Percentiles rank a stretch among this genome's conserved stretches.
phyloP scores from a whole-genome alignment of 805 yeast species.

The Kuraishia floccosa region DNA sequence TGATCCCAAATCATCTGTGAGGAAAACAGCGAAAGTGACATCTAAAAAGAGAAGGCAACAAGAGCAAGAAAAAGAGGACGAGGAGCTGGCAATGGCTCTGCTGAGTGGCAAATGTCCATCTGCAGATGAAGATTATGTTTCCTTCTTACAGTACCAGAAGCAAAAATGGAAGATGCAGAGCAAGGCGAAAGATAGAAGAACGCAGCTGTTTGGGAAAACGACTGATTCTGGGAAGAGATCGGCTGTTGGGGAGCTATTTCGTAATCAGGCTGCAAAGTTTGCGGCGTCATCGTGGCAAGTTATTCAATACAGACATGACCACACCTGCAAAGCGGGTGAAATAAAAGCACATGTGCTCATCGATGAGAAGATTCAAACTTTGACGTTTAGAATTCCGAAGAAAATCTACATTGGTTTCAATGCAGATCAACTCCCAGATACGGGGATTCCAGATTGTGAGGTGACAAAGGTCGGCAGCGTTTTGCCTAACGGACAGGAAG shows the following conservation, averaged over 20 bases:
- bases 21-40: conserved; percentile 33
- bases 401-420: conserved; percentile 60
- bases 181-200: conserved; percentile 61
- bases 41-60: conserved; percentile 29
- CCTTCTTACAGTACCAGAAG: conserved; percentile 66
- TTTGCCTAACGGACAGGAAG: conserved; percentile 60
- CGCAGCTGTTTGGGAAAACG: conserved; percentile 59
- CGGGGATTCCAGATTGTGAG: conserved; percentile 25
- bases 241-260: conserved; percentile 56
- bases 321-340: conserved; percentile 50
- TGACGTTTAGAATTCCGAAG: conserved; percentile 67
- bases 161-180: conserved; percentile 79
- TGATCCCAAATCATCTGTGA: conserved; percentile 14
- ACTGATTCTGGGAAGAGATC: conserved; percentile 41
- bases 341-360: conserved; percentile 62
- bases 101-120: conserved; percentile 50
- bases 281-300: conserved; percentile 82
- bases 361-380: conserved; percentile 60
- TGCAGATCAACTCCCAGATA: conserved; percentile 15
- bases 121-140: conserved; percentile 54
- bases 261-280: conserved; percentile 69
- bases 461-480: conserved; percentile 47
- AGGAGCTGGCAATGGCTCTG: conserved; percentile 31
- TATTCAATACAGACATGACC: conserved; percentile 52
- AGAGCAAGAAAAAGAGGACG: conserved; percentile 17